Percentiles rank a stretch among this genome's conserved stretches.
Conservation (phyloP, 2,329 filamentous ascomycete species). For the Mariannaea sp. region DNA sequence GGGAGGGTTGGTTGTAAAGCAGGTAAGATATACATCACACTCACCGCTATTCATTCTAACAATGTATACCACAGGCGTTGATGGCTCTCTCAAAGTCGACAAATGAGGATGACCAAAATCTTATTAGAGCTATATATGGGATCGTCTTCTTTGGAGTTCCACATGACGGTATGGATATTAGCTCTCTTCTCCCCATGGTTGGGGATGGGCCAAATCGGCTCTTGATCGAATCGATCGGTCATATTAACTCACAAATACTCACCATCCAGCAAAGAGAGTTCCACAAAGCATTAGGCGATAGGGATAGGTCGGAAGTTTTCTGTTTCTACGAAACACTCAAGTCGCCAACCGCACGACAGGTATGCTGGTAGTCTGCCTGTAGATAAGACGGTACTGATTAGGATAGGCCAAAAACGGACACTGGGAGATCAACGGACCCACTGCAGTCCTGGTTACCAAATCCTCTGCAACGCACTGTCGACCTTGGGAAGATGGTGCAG, state of each 20-base stretch:
- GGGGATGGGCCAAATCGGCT: constrained; percentile 17
- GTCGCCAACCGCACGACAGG: constrained; percentile 31
- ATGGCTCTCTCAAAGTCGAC: constrained; percentile 8
- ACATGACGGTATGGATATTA: constrained; percentile 17
- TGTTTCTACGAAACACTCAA: constrained; percentile 23
- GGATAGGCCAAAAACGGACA: constrained; percentile 25
- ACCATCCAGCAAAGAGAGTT: constrained; percentile 11
- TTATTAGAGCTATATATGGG: constrained; percentile 5
- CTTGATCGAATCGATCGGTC: constrained; percentile 13
- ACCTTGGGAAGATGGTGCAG: constrained; percentile 23
- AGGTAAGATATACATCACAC: neutral
- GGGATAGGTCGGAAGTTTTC: neutral
- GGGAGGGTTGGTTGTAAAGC: neutral
- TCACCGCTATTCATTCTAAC: neutral
- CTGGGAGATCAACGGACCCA: constrained; percentile 32
- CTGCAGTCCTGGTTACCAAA: constrained; percentile 28
- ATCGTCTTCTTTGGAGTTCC: constrained; percentile 24
- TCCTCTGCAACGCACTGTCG: constrained; percentile 32
- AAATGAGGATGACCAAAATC: neutral
- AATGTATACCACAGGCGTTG: neutral
- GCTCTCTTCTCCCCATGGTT: constrained; percentile 17
- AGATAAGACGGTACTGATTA: neutral
- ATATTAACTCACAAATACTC: constrained; percentile 12
- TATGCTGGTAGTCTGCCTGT: constrained; percentile 17
- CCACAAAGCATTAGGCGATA: neutral